Base-by-base conservation (phyloP, 306 rosid genomes). In the Sesbania bispinosa region DNA sequence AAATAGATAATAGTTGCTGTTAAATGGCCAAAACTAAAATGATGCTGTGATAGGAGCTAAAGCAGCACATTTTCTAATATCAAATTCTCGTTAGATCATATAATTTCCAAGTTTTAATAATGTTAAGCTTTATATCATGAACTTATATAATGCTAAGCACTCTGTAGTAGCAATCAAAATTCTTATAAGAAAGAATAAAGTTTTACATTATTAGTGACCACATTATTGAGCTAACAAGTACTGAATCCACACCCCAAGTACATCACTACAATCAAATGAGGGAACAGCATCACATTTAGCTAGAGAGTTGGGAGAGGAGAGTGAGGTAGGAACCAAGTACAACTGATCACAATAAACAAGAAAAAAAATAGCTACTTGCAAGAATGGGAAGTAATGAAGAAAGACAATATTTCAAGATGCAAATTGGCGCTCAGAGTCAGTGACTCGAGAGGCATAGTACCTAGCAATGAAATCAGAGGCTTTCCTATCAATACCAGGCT, bases 401-500 rank as follows among this genome's bases (percentile, higher is more conserved):
- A 15, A 7, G 0, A 32, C 9, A 10, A 2, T n/a, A 8, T 21
- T 33, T 59, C 43, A 74, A 69, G 82, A 69, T 3, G 87, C 73
- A 47, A 77, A 68, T 67, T 81, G 83, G 71, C 51, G 30, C 4
- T 83, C 78, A 1, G 87, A 71, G 18, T 84, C 89, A 0, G 93
- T 79, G 66, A 86, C 88, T 11, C 90, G 83, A 3, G 76, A 6
- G 2, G 80, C 90, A 10, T 90, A 80, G 84, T 88, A 88, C 65
- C 80, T 83, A 27, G 87, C 84, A 69, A 90, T 90, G 86, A 88
- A 88, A 54, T 71, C 94, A 33, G 90, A 60, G 13, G 97, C 97
- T 67, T 80, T 88, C 14, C 84, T 81, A 62, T 90, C 97, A 57
- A 90, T 88, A 26, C 95, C 95, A 33, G 97, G 97, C 72, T 90